Base-by-base conservation (phyloP, 139 green algal genomes). In the Auxenochlorella protothecoides region DNA sequence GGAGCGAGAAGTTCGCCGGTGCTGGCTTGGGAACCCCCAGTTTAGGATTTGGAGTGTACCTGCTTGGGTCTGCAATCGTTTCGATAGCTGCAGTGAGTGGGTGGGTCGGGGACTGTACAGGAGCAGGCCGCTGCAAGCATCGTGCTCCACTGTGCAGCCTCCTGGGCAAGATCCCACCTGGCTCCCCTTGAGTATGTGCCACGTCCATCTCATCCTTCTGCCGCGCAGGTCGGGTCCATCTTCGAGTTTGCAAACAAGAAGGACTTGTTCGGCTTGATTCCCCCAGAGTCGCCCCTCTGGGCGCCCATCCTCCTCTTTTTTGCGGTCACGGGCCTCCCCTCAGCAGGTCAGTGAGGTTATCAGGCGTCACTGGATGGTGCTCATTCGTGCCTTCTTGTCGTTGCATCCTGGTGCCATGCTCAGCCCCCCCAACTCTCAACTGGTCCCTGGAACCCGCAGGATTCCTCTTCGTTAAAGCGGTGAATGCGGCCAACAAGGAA, bases 221-320 rank as follows among this genome's bases (percentile, higher is more conserved):
- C 16, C 16, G 16, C 74, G 61, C 78, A 88, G 83, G 72, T 86
- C 14, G 85, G 83, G 13, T 90, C 85, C 54, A 75, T 88, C 11
- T 90, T 90, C 53, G 85, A 90, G 78, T 83, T 81, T 53, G 56
- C 72, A 51, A 84, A 85, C 74, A 73, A 84, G 59, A 82, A 85
- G 55, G 10, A 85, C 4, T 76, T 88, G 10, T 90, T 90, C 77
- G 84, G 83, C 12, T 70, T 86, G 3, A 66, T 90, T 15, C 57
- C 65, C 8, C 81, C 85, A 5, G 85, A 91, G 62, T 89, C 63
- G 65, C 84, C 86, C 2, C 69, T 92, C 8, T 96, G 86, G 81
- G 68, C 77, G 2, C 89, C 89, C n/a, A 85, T 96, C 51, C 74
- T 96, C 5, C 79, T 85, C 15, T 74, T 89, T 44, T 91, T 96